Base-by-base conservation (phyloP, 2,329 filamentous ascomycete genomes). In the Alternaria solani region DNA sequence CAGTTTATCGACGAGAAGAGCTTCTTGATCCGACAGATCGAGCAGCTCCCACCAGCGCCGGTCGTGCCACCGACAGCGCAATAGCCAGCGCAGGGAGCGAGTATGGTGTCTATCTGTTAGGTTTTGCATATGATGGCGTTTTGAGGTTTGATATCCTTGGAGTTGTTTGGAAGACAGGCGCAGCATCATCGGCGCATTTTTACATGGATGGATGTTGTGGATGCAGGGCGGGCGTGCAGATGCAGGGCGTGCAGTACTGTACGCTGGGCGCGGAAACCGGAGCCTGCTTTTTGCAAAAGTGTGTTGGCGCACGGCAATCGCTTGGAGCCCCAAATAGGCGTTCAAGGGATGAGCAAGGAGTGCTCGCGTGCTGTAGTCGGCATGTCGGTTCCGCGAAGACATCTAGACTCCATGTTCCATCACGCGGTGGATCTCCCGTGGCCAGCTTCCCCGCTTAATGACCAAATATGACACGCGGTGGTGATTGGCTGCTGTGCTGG, bases 1-100 rank as follows among this genome's bases (percentile, higher is more conserved):
- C 95, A 99, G 79, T 99, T 99, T 78, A 95, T 94, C 67, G 95
- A 99, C 75, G 95, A 99, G 84, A 92, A 96, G 75, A 94, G 95
- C 70, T 99, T 98, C 76, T 83, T 99, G 72, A 94, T 99, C 73
- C 94, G 96, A 80, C 94, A 97, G 79, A 98, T 99, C 73, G 85
- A 87, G 67, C 71, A 78, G 51, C 69, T 80, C 34, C 78, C 78
- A 8, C 79, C 63, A 26, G 70, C 71, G 20, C 76, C 76, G 0
- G 55, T 73, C 18, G 65, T 65, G 16, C 70, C 68, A 14, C 68
- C 71, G 36, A 36, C 66, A n/a, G 63, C 70, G 43, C 62, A 57
- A 58, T 71, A 59, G 48, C 23, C 39, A 20, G 43, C 20, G 44
- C 12, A 18, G 20, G 49, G 16, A 42, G 28, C 32, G 47, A 18